A percentile compares a stretch with the other conserved stretches of the same genome.
These are phyloP conservation scores for Kokia cookei DNA, from an alignment of 441 rosid species.

Conservation along the genomic window DNA sequence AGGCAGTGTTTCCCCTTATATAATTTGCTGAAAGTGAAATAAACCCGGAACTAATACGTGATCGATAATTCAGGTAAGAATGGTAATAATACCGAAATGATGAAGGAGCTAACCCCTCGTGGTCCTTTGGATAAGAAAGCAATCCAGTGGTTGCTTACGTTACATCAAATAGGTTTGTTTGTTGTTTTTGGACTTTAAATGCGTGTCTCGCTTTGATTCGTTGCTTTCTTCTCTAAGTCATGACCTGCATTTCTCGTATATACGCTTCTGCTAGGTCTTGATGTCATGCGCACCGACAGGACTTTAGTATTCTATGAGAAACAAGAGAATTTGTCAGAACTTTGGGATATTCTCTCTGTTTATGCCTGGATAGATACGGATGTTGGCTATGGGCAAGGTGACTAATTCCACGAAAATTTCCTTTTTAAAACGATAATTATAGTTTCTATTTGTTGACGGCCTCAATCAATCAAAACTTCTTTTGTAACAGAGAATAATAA, in stretches of 20 bases:
- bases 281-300: slow-evolving; percentile 93
- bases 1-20: slow-evolving; percentile 10
- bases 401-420: slow-evolving; percentile 1
- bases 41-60: slow-evolving; percentile 11
- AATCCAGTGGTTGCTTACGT: slow-evolving; percentile 82
- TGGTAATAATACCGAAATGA: slow-evolving; percentile 36
- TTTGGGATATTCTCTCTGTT: slow-evolving; percentile 91
- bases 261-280: slow-evolving; percentile 57
- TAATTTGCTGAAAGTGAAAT: background rate
- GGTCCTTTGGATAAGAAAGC: slow-evolving; percentile 74
- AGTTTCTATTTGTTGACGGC: background rate
- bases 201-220: background rate
- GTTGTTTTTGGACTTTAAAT: background rate
- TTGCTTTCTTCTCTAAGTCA: background rate
- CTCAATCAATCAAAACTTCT: background rate
- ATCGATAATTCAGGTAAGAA: slow-evolving; percentile 25
- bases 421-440: background rate
- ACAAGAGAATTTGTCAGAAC: slow-evolving; percentile 80
- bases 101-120: slow-evolving; percentile 40
- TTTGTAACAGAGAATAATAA: background rate
- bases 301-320: slow-evolving; percentile 84
- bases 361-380: slow-evolving; percentile 93
- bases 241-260: background rate
- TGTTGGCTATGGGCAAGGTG: slow-evolving; percentile 96
- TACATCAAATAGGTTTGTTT: slow-evolving; percentile 86